Conservation (phyloP, 176 grass and related monocot genomes). For the Hyparrhenia diplandra region DNA sequence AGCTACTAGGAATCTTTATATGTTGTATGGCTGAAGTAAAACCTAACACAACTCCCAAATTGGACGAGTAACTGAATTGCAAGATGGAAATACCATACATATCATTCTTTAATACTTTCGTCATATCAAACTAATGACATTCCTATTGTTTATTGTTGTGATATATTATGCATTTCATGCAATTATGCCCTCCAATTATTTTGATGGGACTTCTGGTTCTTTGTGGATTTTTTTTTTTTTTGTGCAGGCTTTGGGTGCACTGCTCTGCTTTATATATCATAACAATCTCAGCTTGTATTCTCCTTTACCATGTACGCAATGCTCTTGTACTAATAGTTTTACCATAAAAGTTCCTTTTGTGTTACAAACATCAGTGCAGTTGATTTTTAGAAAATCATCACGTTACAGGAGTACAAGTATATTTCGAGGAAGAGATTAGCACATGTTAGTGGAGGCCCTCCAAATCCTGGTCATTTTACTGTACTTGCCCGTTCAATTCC, state of each 20-base stretch:
- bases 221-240: too few relatives aligned
- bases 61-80: background rate
- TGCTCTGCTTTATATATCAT: slow-evolving; percentile 91
- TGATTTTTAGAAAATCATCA: slow-evolving; percentile 24
- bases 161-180: slow-evolving; percentile 10
- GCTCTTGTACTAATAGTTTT: background rate
- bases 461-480: slow-evolving; percentile 78
- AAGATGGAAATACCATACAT: background rate
- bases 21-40: background rate
- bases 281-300: slow-evolving; percentile 70
- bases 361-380: background rate
- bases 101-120: background rate
- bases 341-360: background rate
- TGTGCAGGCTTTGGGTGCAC: slow-evolving; percentile 89
- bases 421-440: slow-evolving; percentile 76
- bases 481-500: slow-evolving; percentile 84
- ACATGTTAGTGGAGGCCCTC: slow-evolving; percentile 61
- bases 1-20: background rate
- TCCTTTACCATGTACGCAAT: slow-evolving; percentile 53
- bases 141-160: background rate
- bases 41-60: background rate
- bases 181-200: background rate
- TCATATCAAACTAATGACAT: background rate
- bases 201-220: background rate
- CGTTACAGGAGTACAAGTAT: slow-evolving; percentile 71